Percentiles rank a stretch among this genome's conserved stretches.
These are phyloP conservation scores for Trichocladium uniseriatum DNA, from an alignment of 495 filamentous ascomycete genomes.

Conservation along the genomic window DNA sequence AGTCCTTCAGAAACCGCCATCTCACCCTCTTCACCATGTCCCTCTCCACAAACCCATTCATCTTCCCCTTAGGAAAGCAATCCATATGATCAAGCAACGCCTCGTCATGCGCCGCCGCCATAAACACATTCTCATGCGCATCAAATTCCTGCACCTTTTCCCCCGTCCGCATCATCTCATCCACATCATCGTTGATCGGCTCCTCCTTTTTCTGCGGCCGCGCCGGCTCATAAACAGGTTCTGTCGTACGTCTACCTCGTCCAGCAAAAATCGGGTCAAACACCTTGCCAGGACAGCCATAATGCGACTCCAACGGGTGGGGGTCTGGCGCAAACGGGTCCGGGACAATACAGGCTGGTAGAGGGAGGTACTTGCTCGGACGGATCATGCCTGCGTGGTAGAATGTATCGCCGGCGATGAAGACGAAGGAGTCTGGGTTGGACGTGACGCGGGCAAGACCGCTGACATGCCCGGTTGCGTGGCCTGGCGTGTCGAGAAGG, in stretches of 20 bases:
- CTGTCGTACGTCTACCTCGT: slow-evolving; percentile 5
- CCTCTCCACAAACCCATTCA: slow-evolving; percentile 43
- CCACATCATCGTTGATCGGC: slow-evolving; percentile 18
- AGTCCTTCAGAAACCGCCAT: slow-evolving; percentile 51
- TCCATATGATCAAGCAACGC: slow-evolving; percentile 39
- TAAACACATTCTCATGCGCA: slow-evolving; percentile 40
- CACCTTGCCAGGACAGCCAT: slow-evolving; percentile 31
- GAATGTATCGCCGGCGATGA: slow-evolving; percentile 47
- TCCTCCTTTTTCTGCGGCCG: too few relatives aligned
- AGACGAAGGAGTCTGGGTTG: slow-evolving; percentile 45
- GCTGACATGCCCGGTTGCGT: slow-evolving; percentile 48
- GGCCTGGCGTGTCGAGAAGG: slow-evolving; percentile 48
- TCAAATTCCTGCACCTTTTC: slow-evolving; percentile 40
- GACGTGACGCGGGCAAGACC: slow-evolving; percentile 47
- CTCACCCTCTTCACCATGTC: slow-evolving; percentile 39
- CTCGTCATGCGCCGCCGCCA: slow-evolving; percentile 46
- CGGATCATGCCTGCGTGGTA: slow-evolving; percentile 48
- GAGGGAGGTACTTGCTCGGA: slow-evolving; percentile 38
- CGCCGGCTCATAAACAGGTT: slow-evolving; percentile 31
- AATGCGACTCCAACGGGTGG: slow-evolving; percentile 1
- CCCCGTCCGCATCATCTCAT: slow-evolving; percentile 28
- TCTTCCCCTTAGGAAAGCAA: slow-evolving; percentile 37
- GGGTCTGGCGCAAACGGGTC: slow-evolving; percentile 24
- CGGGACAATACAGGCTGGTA: slow-evolving; percentile 38
- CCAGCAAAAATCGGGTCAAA: slow-evolving; percentile 31